Percentiles rank a stretch among this genome's conserved stretches.
phyloP scores from a whole-genome alignment of 2,329 filamentous ascomycete genomes.

The Colletotrichum sansevieriae region DNA sequence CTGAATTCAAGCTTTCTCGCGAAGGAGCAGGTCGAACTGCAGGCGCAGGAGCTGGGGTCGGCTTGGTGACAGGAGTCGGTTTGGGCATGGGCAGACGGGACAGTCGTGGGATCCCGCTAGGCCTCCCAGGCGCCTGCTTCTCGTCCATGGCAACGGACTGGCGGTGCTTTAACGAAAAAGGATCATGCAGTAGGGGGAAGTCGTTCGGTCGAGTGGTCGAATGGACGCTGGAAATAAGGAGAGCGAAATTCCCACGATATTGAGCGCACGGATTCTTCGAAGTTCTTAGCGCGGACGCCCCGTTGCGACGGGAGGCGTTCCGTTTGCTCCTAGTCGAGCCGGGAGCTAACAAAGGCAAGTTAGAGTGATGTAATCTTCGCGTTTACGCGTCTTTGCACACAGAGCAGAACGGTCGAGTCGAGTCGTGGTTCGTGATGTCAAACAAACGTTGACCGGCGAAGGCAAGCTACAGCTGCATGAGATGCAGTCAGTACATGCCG shows the following conservation, averaged over 20 bases:
- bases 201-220: neutral
- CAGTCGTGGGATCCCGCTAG: conserved; percentile 52
- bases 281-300: conserved; percentile 17
- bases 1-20: conserved; percentile 46
- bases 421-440: neutral
- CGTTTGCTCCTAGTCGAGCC: conserved; percentile 30
- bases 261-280: conserved; percentile 16
- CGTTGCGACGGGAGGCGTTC: conserved; percentile 24
- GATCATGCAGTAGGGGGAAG: conserved; percentile 3
- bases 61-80: conserved; percentile 41
- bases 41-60: conserved; percentile 42
- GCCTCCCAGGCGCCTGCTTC: conserved; percentile 33
- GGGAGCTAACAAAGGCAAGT: conserved; percentile 30
- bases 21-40: conserved; percentile 48
- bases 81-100: conserved; percentile 55
- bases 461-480: conserved; percentile 2
- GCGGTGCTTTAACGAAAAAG: neutral
- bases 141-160: conserved; percentile 35
- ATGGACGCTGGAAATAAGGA: neutral
- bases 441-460: neutral
- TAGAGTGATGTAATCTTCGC: conserved; percentile 12
- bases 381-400: conserved; percentile 17
- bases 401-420: neutral
- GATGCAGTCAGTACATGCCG: neutral
- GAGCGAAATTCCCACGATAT: conserved; percentile 2